Conservation (phyloP, 2,329 filamentous ascomycete species). For the Scortechinia acanthostroma region DNA sequence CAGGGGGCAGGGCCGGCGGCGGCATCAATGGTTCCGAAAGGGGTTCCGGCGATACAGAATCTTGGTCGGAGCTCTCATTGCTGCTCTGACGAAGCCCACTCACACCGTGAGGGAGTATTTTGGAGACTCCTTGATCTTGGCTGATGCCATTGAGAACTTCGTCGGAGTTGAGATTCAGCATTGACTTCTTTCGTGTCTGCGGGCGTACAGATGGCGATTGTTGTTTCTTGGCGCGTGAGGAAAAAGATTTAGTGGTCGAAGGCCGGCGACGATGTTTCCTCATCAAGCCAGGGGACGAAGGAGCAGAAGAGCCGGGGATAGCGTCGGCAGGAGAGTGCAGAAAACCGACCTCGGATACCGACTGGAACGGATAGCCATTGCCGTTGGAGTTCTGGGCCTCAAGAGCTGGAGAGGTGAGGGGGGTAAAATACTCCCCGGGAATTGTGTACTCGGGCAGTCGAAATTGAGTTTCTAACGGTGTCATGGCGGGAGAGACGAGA, state of each 20-base stretch:
- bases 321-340: conserved; percentile 11
- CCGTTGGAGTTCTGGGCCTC: conserved; percentile 23
- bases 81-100: conserved; percentile 17
- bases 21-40: conserved; percentile 39
- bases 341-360: conserved; percentile 23
- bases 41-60: conserved; percentile 37
- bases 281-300: conserved; percentile 18
- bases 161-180: conserved; percentile 14
- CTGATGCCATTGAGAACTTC: conserved; percentile 19
- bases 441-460: conserved; percentile 34
- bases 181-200: conserved; percentile 22
- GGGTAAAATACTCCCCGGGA: conserved; percentile 37
- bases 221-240: conserved; percentile 21
- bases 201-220: conserved; percentile 32
- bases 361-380: conserved; percentile 21
- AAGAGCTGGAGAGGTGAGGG: conserved; percentile 37
- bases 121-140: conserved; percentile 9
- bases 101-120: conserved; percentile 10
- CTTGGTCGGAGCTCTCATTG: conserved; percentile 30
- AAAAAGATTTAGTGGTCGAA: conserved; percentile 19
- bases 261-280: conserved; percentile 27
- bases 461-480: conserved; percentile 34
- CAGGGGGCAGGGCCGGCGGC: conserved; percentile 30
- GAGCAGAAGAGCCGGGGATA: conserved; percentile 13
- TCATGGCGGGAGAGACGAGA: conserved; percentile 38